A percentile compares a stretch with the other conserved stretches of the same genome.
phyloP scores from a whole-genome alignment of 768 basidiomycete genomes.

The Tricholoma matsutake region DNA sequence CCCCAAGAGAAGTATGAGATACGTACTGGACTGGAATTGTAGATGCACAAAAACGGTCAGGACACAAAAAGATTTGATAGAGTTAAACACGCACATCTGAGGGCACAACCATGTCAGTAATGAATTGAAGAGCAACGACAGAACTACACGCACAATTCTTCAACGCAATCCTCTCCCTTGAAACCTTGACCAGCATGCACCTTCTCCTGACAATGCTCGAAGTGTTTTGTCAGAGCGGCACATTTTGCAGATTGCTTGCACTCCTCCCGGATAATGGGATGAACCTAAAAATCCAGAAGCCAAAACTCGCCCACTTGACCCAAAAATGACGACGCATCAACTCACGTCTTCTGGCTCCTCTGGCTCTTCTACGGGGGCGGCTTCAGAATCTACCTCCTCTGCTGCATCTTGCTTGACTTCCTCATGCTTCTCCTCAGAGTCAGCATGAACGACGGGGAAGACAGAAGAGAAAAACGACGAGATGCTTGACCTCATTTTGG shows the following conservation, averaged over 20 bases:
- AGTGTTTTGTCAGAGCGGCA: constrained; percentile 70
- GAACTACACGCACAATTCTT: constrained; percentile 71
- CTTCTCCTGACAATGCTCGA: constrained; percentile 89
- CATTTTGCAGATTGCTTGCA: constrained; percentile 69
- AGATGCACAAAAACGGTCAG: constrained; percentile 7
- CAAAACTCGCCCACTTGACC: not conserved
- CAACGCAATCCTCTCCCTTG: constrained; percentile 90
- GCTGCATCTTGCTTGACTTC: constrained; percentile 49
- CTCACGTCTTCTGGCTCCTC: constrained; percentile 84
- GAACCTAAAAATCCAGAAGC: constrained; percentile 38
- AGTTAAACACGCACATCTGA: constrained; percentile 30
- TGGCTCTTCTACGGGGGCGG: constrained; percentile 26
- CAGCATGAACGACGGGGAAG: constrained; percentile 41
- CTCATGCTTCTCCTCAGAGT: constrained; percentile 40
- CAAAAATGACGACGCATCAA: constrained; percentile 15
- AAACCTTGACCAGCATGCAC: constrained; percentile 78
- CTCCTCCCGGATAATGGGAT: constrained; percentile 72
- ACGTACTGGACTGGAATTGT: constrained; percentile 62
- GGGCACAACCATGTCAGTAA: constrained; percentile 9
- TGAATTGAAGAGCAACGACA: constrained; percentile 11
- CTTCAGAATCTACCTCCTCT: constrained; percentile 29
- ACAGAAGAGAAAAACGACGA: constrained; percentile 46
- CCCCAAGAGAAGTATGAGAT: not conserved
- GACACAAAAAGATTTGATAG: not conserved
- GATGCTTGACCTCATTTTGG: constrained; percentile 38